These are phyloP conservation scores for Boletus semigastroideus DNA, from an alignment of 1,284 basidiomycete genomes.

Conservation along the genomic window DNA sequence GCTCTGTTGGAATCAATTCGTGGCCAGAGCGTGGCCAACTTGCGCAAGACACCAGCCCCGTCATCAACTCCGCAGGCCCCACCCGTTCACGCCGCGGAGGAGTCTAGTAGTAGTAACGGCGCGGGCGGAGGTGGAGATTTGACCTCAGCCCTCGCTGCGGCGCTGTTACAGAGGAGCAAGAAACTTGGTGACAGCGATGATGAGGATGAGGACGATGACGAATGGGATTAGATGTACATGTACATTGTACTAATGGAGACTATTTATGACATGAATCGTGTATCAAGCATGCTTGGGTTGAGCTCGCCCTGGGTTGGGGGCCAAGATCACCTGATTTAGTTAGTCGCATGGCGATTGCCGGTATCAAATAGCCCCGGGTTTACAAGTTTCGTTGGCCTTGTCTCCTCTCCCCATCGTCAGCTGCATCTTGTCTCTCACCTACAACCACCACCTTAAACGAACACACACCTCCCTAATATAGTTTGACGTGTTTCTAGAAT, in stretches of 20 bases:
- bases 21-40: conserved; percentile 61
- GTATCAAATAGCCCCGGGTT: conserved; percentile 18
- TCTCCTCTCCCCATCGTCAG: conserved; percentile 3
- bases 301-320: conserved; percentile 18
- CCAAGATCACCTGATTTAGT: conserved; percentile 18
- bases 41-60: conserved; percentile 61
- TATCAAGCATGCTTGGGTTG: neutral
- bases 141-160: conserved; percentile 53
- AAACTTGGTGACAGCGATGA: conserved; percentile 90
- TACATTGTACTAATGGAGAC: conserved; percentile 2
- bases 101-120: conserved; percentile 29
- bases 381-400: conserved; percentile 2
- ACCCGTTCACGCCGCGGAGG: conserved; percentile 43
- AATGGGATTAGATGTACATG: conserved; percentile 56
- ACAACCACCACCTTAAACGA: neutral
- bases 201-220: conserved; percentile 87
- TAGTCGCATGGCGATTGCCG: conserved; percentile 33
- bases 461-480: neutral
- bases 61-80: conserved; percentile 34
- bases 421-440: conserved; percentile 7
- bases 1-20: conserved; percentile 58
- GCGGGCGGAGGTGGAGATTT: conserved; percentile 43
- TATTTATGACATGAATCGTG: neutral
- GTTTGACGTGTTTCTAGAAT: conserved; percentile 15
- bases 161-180: conserved; percentile 74